phyloP scores from a whole-genome alignment of 768 basidiomycete genomes.

The Gyrodon lividus region DNA sequence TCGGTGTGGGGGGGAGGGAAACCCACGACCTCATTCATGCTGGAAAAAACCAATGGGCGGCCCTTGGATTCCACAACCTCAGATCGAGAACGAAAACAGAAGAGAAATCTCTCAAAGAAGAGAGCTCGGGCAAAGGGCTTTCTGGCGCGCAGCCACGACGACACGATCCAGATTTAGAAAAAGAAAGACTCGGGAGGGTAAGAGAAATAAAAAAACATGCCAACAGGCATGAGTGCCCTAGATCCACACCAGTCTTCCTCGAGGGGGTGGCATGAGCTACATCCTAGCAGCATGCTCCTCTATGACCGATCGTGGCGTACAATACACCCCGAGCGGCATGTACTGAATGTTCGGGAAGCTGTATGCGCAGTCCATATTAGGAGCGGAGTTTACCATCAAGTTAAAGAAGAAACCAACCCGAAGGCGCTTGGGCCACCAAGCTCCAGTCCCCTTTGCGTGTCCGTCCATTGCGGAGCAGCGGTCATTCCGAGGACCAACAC shows the following conservation, averaged over 20 bases:
- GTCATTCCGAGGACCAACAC: constrained; percentile 50
- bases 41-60: too few species aligned
- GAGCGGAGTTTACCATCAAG: neutral
- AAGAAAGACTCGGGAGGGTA: neutral
- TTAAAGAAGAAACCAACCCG: constrained; percentile 35
- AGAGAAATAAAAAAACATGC: neutral
- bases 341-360: constrained; percentile 36
- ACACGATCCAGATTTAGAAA: neutral
- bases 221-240: neutral
- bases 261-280: constrained; percentile 2
- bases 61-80: too few species aligned
- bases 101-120: neutral
- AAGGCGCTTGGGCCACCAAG: constrained; percentile 55
- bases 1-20: neutral
- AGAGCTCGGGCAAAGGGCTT: constrained; percentile 6
- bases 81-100: neutral
- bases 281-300: constrained; percentile 34
- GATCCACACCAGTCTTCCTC: constrained; percentile 1
- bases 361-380: constrained; percentile 7
- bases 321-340: constrained; percentile 40
- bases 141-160: neutral
- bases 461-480: constrained; percentile 56
- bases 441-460: constrained; percentile 46
- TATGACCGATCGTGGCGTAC: constrained; percentile 46
- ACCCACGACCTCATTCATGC: constrained; percentile 1